These are phyloP conservation scores for Saksenaea oblongispora DNA, from an alignment of 371 early-diverging fungal species.

Conservation along the genomic window DNA sequence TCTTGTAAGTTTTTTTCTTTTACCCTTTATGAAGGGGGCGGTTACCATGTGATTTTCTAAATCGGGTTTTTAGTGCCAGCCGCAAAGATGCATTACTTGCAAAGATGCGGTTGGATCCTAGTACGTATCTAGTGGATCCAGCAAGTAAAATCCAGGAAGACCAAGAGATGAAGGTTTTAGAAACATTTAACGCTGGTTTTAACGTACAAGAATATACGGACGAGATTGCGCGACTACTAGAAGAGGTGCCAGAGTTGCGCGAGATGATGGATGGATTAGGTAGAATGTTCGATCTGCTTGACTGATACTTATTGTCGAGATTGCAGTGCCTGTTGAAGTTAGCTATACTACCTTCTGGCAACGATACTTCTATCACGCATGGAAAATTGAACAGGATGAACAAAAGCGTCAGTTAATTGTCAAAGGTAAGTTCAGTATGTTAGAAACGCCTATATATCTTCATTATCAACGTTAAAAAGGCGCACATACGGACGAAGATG, in stretches of 20 bases:
- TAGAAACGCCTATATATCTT: background rate
- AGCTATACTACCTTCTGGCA: conserved; percentile 48
- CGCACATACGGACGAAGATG: conserved; percentile 31
- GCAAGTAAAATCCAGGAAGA: conserved; percentile 4
- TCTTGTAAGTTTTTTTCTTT: conserved; percentile 23
- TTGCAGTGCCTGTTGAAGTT: conserved; percentile 48
- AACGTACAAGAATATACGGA: conserved; percentile 46
- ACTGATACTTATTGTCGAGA: background rate
- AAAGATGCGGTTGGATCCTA: conserved; percentile 36
- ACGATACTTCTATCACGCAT: conserved; percentile 48
- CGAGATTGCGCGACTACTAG: conserved; percentile 41
- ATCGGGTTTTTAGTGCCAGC: conserved; percentile 27
- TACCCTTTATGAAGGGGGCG: background rate
- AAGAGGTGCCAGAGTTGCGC: conserved; percentile 37
- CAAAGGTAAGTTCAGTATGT: conserved; percentile 19
- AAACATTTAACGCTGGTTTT: conserved; percentile 33
- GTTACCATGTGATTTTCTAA: background rate
- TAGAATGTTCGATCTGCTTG: conserved; percentile 5
- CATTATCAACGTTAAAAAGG: background rate
- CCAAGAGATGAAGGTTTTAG: conserved; percentile 25
- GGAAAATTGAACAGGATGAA: conserved; percentile 50
- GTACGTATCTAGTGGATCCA: conserved; percentile 34
- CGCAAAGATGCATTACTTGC: conserved; percentile 46
- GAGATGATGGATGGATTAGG: conserved; percentile 46
- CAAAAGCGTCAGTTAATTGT: conserved; percentile 46